These are phyloP conservation scores for Penicillium sp. DNA, from an alignment of 2,329 filamentous ascomycete species.

Conservation along the genomic window DNA sequence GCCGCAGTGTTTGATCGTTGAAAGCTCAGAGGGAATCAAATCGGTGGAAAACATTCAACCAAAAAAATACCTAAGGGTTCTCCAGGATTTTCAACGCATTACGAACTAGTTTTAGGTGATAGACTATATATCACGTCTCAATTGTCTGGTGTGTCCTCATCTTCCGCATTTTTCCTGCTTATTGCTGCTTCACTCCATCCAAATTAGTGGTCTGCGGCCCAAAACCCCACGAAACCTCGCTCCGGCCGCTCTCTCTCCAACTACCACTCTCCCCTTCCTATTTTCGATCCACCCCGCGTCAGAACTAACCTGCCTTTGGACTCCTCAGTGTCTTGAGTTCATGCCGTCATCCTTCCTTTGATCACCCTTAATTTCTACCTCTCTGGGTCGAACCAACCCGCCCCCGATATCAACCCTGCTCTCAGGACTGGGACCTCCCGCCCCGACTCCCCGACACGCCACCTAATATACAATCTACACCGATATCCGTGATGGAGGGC, in stretches of 20 bases:
- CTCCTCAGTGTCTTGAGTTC: constrained; percentile 6
- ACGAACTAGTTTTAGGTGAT: neutral
- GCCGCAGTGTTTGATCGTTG: constrained; percentile 13
- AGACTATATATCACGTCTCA: neutral
- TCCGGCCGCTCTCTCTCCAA: constrained; percentile 26
- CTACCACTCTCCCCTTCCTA: constrained; percentile 26
- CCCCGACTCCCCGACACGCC: constrained; percentile 27
- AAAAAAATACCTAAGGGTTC: neutral
- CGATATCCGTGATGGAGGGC: constrained; percentile 74
- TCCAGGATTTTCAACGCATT: neutral
- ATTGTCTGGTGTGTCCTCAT: neutral
- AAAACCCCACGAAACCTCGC: constrained; percentile 42
- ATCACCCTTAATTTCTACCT: constrained; percentile 11
- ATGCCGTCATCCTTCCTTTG: constrained; percentile 8
- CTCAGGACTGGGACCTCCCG: constrained; percentile 33
- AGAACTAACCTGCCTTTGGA: constrained; percentile 13
- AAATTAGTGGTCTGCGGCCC: constrained; percentile 31
- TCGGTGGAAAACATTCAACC: neutral
- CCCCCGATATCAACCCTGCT: constrained; percentile 32
- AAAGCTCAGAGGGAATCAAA: constrained; percentile 16
- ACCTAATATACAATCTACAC: constrained; percentile 24
- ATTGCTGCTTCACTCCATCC: neutral
- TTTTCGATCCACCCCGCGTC: constrained; percentile 21
- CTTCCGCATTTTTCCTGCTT: neutral
- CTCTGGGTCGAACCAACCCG: constrained; percentile 17